Evolutionary conservation across 108 stramenopile species (phyloP).

Genomic region (Nannochloropsis salina): DNA sequence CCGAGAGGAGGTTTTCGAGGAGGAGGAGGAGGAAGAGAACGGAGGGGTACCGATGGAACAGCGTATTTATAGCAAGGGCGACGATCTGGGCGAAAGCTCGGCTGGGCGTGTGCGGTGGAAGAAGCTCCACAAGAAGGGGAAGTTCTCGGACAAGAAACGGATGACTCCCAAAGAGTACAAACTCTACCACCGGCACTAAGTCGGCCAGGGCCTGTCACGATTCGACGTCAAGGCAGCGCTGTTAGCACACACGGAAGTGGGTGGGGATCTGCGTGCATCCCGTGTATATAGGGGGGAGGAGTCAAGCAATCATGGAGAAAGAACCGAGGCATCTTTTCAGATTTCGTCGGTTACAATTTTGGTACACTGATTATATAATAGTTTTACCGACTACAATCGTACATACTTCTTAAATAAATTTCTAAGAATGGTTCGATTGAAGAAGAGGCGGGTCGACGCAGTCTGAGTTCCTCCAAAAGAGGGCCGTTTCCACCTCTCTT

Average conservation of each 20-base stretch:
- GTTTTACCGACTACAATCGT: too few species aligned
- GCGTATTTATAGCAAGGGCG: conserved; percentile 2
- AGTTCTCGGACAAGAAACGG: conserved; percentile 53
- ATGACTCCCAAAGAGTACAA: background rate
- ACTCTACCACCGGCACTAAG: background rate
- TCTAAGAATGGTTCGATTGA: background rate
- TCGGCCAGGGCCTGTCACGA: too few species aligned
- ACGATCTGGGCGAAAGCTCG: conserved; percentile 66
- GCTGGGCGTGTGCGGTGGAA: conserved; percentile 84
- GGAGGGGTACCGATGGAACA: conserved; percentile 57
- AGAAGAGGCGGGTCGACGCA: background rate
- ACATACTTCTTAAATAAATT: too few species aligned
- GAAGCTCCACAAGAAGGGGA: conserved; percentile 79
- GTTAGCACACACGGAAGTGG: too few species aligned
- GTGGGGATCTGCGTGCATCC: too few species aligned
- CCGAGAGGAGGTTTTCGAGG: conserved; percentile 25
- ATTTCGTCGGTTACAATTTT: too few species aligned
- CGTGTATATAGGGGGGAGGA: too few species aligned
- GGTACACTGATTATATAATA: too few species aligned
- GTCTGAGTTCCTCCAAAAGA: background rate
- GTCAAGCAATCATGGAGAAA: too few species aligned
- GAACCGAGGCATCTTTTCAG: too few species aligned
- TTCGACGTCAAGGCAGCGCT: too few species aligned
- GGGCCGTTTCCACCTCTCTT: background rate
- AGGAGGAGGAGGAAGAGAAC: conserved; percentile 56